These are phyloP conservation scores for Podaxis sp. DNA, from an alignment of 768 basidiomycete species.

Conservation along the genomic window DNA sequence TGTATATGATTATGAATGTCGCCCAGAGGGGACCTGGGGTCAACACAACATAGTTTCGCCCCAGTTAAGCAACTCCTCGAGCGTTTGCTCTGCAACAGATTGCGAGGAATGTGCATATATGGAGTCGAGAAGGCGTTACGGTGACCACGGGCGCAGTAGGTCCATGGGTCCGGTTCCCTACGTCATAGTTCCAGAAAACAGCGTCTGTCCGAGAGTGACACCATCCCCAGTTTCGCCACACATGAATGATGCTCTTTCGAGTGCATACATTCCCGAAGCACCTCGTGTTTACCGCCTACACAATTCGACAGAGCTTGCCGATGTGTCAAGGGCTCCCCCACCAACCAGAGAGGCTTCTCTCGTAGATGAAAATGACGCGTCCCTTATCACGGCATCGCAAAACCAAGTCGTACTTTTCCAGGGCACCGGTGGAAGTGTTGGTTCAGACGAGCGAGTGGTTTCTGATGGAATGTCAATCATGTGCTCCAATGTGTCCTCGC, in stretches of 20 bases:
- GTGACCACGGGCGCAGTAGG: neutral
- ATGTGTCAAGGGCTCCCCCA: neutral
- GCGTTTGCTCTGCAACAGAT: neutral
- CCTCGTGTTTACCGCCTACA: constrained; percentile 3
- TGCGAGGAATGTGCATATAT: constrained; percentile 7
- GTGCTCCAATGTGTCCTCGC: constrained; percentile 3
- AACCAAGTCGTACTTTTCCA: constrained; percentile 8
- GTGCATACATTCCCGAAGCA: neutral
- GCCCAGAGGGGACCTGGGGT: neutral
- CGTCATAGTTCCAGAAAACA: neutral
- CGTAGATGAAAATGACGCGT: neutral
- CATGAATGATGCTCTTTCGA: neutral
- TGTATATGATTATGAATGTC: neutral
- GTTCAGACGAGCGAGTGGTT: neutral
- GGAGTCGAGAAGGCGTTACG: neutral
- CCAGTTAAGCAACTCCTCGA: neutral
- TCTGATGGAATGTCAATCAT: neutral
- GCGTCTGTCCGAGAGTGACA: neutral
- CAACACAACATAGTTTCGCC: neutral
- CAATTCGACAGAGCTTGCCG: neutral
- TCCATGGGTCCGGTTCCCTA: neutral
- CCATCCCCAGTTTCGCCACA: neutral
- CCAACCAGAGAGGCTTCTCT: neutral
- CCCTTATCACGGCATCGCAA: neutral
- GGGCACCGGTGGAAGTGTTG: neutral